Evolutionary conservation across 768 basidiomycete species (phyloP).

Genomic region (Mycena pura): DNA sequence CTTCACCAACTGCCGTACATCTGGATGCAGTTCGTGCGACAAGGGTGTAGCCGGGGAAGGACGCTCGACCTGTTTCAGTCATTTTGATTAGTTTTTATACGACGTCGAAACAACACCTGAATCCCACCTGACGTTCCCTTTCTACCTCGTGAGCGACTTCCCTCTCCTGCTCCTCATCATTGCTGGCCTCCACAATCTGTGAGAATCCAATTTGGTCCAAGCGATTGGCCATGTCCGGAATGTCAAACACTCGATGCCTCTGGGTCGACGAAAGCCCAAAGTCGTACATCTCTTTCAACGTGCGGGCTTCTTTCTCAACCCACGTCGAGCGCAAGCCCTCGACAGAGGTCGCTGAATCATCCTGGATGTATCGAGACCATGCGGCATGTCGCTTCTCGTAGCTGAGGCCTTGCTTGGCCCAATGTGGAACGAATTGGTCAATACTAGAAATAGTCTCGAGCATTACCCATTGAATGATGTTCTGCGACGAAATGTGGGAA

Average conservation of each 20-base stretch:
- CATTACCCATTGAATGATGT: slow-evolving; percentile 49
- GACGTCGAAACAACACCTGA: too few species aligned
- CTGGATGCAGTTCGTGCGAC: too few species aligned
- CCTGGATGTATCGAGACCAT: not conserved
- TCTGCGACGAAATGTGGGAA: slow-evolving; percentile 23
- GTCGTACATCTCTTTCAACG: too few species aligned
- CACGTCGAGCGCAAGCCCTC: not conserved
- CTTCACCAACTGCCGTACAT: too few species aligned
- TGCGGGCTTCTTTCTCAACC: slow-evolving; percentile 16
- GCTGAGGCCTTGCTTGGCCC: slow-evolving; percentile 18
- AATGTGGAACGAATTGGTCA: slow-evolving; percentile 16
- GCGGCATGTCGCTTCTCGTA: slow-evolving; percentile 13
- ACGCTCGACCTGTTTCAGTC: too few species aligned
- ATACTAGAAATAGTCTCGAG: too few species aligned
- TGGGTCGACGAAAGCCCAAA: too few species aligned
- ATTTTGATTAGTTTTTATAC: too few species aligned
- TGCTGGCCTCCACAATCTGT: not conserved
- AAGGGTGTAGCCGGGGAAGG: too few species aligned
- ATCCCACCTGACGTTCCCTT: slow-evolving; percentile 16
- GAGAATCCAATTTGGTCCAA: too few species aligned
- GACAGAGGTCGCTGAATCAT: not conserved
- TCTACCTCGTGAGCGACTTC: slow-evolving; percentile 20
- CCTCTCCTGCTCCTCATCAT: slow-evolving; percentile 14
- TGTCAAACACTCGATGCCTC: too few species aligned
- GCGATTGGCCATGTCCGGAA: not conserved